A percentile compares a stretch with the other conserved stretches of the same genome.
phyloP scores from a whole-genome alignment of 2,329 filamentous ascomycete species.

The Aspergillus oerlinghausenensis region DNA sequence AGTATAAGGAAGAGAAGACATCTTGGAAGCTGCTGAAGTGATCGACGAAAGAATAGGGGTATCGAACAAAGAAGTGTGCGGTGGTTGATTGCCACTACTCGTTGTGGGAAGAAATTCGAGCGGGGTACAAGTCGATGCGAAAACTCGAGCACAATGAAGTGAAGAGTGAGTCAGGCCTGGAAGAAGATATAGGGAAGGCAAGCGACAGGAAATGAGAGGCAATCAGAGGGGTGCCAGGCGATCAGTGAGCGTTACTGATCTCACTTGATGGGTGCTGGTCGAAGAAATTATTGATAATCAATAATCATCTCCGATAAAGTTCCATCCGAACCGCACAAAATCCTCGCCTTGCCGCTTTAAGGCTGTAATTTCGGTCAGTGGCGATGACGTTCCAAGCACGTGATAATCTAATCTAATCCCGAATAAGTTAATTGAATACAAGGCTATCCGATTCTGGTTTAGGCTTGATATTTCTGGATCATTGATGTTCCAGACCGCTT shows the following conservation, averaged over 20 bases:
- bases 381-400: conserved; percentile 16
- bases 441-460: not conserved
- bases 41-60: conserved; percentile 19
- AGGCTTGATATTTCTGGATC: not conserved
- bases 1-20: conserved; percentile 77
- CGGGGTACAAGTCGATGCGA: conserved; percentile 14
- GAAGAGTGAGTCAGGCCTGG: not conserved
- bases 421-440: not conserved
- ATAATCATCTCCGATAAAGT: conserved; percentile 10
- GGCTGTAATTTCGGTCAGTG: not conserved
- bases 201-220: not conserved
- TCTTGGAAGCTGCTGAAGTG: conserved; percentile 23
- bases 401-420: not conserved
- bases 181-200: not conserved
- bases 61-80: conserved; percentile 17
- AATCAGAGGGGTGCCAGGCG: not conserved
- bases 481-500: not conserved
- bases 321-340: conserved; percentile 11
- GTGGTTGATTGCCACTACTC: conserved; percentile 21
- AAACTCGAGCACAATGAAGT: not conserved
- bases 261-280: not conserved
- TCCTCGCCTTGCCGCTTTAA: conserved; percentile 15
- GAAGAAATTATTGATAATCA: conserved; percentile 5
- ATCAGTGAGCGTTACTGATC: not conserved
- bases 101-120: conserved; percentile 2